Conservation (phyloP, 2,329 filamentous ascomycete genomes). For the Lecanicillium sp. region DNA sequence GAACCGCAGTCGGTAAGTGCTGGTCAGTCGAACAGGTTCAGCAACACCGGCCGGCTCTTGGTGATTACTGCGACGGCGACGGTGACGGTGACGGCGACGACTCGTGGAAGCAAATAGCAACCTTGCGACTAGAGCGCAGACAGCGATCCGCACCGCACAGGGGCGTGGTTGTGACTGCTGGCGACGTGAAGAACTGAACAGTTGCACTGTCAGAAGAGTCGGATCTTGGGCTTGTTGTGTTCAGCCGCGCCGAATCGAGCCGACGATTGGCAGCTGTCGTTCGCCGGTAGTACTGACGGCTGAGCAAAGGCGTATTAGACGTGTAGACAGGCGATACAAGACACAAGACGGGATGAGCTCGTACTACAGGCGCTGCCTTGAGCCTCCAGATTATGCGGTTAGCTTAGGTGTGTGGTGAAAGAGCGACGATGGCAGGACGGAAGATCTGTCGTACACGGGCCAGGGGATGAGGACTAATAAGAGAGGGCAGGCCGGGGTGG, state of each 20-base stretch:
- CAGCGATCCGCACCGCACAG: too few species aligned
- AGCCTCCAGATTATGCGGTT: neutral
- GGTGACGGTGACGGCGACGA: too few species aligned
- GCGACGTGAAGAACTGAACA: too few species aligned
- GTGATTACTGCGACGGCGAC: too few species aligned
- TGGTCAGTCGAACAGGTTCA: too few species aligned
- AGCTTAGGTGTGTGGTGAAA: neutral
- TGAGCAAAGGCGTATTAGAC: neutral
- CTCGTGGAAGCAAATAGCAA: too few species aligned
- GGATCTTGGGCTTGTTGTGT: too few species aligned
- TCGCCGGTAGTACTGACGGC: neutral
- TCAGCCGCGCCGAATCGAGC: slow-evolving; percentile 5
- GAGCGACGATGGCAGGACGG: slow-evolving; percentile 4
- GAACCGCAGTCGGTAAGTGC: too few species aligned
- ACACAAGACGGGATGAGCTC: neutral
- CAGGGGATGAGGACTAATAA: slow-evolving; percentile 10
- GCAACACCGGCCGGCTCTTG: too few species aligned
- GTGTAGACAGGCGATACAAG: neutral
- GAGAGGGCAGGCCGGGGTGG: slow-evolving; percentile 3
- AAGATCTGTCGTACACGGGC: slow-evolving; percentile 7
- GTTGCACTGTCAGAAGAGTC: too few species aligned
- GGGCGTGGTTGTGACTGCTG: too few species aligned
- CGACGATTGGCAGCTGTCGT: slow-evolving; percentile 4
- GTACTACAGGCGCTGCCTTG: slow-evolving; percentile 6
- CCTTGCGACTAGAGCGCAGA: too few species aligned